These are phyloP conservation scores for Trichoderma sp. DNA, from an alignment of 2,329 filamentous ascomycete genomes.

Conservation along the genomic window DNA sequence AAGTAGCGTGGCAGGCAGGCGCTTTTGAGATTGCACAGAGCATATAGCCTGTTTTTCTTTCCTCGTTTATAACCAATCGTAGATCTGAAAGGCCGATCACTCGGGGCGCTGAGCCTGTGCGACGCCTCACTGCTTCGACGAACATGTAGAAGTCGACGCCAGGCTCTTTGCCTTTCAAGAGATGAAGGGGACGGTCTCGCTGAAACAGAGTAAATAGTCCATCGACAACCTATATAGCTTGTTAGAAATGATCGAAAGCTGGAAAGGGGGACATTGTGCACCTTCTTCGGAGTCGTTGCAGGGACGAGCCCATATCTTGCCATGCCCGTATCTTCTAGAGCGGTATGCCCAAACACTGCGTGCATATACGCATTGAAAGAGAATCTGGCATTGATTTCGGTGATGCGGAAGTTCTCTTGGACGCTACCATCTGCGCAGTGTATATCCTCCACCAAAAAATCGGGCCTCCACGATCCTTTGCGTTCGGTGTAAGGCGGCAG, in stretches of 20 bases:
- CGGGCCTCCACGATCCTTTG: constrained; percentile 45
- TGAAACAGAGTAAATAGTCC: constrained; percentile 41
- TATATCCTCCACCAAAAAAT: constrained; percentile 44
- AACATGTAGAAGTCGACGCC: constrained; percentile 49
- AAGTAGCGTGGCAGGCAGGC: not conserved
- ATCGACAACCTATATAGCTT: constrained; percentile 37
- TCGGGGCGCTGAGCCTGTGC: constrained; percentile 39
- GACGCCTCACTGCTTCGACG: constrained; percentile 36
- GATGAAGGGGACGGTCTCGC: constrained; percentile 39
- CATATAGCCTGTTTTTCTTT: constrained; percentile 34
- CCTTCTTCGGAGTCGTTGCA: constrained; percentile 36
- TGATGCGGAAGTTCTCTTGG: constrained; percentile 40
- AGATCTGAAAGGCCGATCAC: constrained; percentile 43
- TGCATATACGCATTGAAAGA: constrained; percentile 46
- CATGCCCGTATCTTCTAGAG: constrained; percentile 33
- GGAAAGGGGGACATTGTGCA: constrained; percentile 16
- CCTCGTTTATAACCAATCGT: constrained; percentile 38
- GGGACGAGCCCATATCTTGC: constrained; percentile 30
- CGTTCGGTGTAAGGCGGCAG: constrained; percentile 33
- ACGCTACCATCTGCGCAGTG: not conserved
- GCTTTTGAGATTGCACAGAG: constrained; percentile 39
- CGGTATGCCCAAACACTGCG: constrained; percentile 38
- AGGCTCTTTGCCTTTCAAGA: constrained; percentile 44
- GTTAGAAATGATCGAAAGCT: not conserved
- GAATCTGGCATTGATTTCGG: constrained; percentile 49